These are phyloP conservation scores for Fusarium multiceps DNA, from an alignment of 2,329 filamentous ascomycete species.

Conservation along the genomic window DNA sequence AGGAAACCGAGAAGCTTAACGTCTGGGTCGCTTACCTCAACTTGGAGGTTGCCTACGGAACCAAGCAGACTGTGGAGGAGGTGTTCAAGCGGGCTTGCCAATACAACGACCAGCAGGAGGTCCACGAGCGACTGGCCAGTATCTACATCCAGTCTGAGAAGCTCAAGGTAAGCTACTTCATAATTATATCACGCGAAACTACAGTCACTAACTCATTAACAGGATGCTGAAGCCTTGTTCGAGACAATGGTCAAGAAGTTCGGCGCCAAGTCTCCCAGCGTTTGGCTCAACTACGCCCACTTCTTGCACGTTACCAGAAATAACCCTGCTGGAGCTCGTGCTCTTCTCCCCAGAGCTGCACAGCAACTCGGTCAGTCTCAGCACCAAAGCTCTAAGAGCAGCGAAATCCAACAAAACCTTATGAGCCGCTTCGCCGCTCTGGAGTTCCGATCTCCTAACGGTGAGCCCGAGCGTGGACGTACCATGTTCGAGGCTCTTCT, in stretches of 20 bases:
- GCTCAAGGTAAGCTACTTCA: slow-evolving; percentile 71
- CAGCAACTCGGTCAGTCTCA: slow-evolving; percentile 80
- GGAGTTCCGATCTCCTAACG: slow-evolving; percentile 86
- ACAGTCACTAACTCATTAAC: slow-evolving; percentile 48
- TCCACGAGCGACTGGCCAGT: slow-evolving; percentile 88
- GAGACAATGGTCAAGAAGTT: slow-evolving; percentile 89
- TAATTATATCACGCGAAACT: not conserved
- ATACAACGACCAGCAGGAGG: slow-evolving; percentile 91
- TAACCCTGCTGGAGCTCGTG: slow-evolving; percentile 78
- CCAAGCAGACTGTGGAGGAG: slow-evolving; percentile 82
- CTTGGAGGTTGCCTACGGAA: slow-evolving; percentile 90
- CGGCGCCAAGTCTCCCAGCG: slow-evolving; percentile 78
- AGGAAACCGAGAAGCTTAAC: slow-evolving; percentile 93
- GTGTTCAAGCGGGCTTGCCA: slow-evolving; percentile 93
- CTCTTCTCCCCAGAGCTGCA: slow-evolving; percentile 82
- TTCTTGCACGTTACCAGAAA: slow-evolving; percentile 84
- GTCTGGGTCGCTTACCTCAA: slow-evolving; percentile 96
- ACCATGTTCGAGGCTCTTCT: slow-evolving; percentile 94
- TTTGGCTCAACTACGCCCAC: slow-evolving; percentile 95
- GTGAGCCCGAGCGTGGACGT: slow-evolving; percentile 88
- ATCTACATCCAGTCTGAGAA: slow-evolving; percentile 96
- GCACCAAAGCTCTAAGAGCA: slow-evolving; percentile 77
- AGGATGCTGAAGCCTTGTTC: slow-evolving; percentile 92
- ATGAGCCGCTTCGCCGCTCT: slow-evolving; percentile 90
- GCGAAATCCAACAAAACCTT: slow-evolving; percentile 69